Base-by-base conservation (phyloP, 1,284 basidiomycete genomes). In the Phlebopus sp. region DNA sequence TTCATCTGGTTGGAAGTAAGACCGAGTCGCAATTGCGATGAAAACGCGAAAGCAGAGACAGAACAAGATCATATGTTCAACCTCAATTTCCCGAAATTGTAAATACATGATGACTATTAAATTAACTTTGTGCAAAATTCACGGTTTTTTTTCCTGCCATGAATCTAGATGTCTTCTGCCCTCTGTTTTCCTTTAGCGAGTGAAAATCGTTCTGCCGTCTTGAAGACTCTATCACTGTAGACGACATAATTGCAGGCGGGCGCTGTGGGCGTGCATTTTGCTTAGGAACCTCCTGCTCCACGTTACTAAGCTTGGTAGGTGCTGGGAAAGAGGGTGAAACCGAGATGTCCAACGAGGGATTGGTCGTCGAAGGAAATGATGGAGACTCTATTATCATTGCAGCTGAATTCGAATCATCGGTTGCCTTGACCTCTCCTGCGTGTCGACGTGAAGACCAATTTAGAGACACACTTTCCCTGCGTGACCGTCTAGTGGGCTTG, bases 1-100 rank as follows among this genome's bases (percentile, higher is more conserved):
- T 70, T 99, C 97, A 69, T 99, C 97, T 2, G 97, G 96, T 66
- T 98, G 95, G 66, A 99, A 99, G 72, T 90, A 92, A 1, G 94
- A 93, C 42, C 80, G 78, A 0, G 91, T 94, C 19, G 75, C 69
- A 11, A 94, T 62, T 0, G 89, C 86, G 37, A 89, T 70, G 5
- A 70, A 51, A 39, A 87, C 61, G 38, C 88, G 82, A 55, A 81
- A 59, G 37, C 57, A 39, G 21, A 83, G 53, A 10, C 74, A 68
- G 42, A 73, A 57, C 10, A 68, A 36, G 42, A 61, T 42, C 45
- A 45, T 43, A 18, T 14, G 19, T 23, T 4, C 23, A 32, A 43
- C 5, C 5, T 29, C 5, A 29, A 9, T 11, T 9, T 29, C 27
- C 27, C 4, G 27, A 29, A 29, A 29, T 29, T 4, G 10, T 5